Percentiles rank a stretch among this genome's conserved stretches.
Conservation (phyloP, 2,329 filamentous ascomycete genomes). For the Colletotrichum karsti region DNA sequence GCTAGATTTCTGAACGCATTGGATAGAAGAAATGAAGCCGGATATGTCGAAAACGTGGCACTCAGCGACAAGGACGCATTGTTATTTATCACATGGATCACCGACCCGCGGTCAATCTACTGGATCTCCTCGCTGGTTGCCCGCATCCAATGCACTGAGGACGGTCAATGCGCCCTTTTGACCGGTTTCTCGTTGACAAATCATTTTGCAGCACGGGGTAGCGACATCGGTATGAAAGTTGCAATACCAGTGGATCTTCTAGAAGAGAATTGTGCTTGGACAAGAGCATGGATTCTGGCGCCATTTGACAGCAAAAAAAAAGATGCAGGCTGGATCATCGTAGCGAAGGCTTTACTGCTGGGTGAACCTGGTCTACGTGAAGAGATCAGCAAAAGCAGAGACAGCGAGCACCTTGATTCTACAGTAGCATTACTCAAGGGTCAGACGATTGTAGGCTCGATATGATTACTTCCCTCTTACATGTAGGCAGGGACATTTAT, state of each 20-base stretch:
- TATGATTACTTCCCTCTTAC: too few species aligned
- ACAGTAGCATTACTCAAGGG: too few species aligned
- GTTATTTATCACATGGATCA: conserved; percentile 3
- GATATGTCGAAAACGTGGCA: neutral
- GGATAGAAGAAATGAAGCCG: fast-evolving
- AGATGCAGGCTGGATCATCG: neutral
- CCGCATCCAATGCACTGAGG: neutral
- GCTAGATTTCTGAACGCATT: neutral
- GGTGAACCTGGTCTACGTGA: neutral
- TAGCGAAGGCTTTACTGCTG: neutral
- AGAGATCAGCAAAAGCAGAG: neutral
- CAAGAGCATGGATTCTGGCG: neutral
- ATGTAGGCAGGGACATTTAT: too few species aligned
- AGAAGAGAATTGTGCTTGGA: conserved; percentile 1
- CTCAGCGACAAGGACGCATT: neutral
- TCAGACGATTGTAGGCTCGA: neutral
- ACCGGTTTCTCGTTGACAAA: neutral
- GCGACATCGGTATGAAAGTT: neutral
- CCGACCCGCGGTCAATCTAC: conserved; percentile 3
- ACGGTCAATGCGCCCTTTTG: neutral
- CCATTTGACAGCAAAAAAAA: neutral
- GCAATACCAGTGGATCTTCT: neutral
- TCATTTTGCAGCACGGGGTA: neutral
- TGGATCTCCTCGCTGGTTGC: neutral
- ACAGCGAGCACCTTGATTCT: neutral